Base-by-base conservation (phyloP, 805 yeast genomes). In the Spathaspora boniae region DNA sequence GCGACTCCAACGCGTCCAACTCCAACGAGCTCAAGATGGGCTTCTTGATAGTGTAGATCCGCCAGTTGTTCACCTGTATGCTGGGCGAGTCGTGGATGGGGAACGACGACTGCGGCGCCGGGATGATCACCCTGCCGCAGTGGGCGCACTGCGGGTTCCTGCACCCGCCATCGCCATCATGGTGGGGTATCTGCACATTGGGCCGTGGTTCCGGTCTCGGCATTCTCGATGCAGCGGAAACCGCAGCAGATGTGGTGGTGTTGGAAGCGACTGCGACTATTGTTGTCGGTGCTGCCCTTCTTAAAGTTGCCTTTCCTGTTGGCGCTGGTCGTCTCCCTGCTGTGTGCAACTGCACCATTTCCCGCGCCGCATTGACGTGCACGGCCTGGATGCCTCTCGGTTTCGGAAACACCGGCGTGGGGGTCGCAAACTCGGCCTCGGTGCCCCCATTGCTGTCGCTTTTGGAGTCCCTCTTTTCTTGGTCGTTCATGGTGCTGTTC, bases 21-120 rank as follows among this genome's bases (percentile, higher is more conserved):
- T 88, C 96, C 2, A 58, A 66, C 2, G 88, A 70, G 45, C 74
- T 82, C 41, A 87, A 62, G 30, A 91, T 91, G 1, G 98, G 95
- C 33, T 75, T 74, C 54, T 87, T 78, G 20, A 68, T 62, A 0
- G 95, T 80, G 45, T 69, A 74, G 6, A 93, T 74, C 36, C 78
- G 75, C 97, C 97, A 91, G 36, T 79, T 76, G 34, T 74, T 72
- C 3, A 84, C 69, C 2, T 79, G 58, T 6, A 84, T 82, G n/a
- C 85, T 76, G 0, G 93, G 93, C 16, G 68, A 59, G 47, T 83
- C 86, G 26, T 64, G 65, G 9, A 79, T 47, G 0, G 93, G 94
- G 38, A 70, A 61, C 5, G 77, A 62, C 1, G 91, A 78, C 17
- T 67, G 69, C 2, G 93, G 94, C 1, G 86, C 71, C 1, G 94